phyloP scores from a whole-genome alignment of 1,284 basidiomycete genomes.

The Retiboletus flavoniger region DNA sequence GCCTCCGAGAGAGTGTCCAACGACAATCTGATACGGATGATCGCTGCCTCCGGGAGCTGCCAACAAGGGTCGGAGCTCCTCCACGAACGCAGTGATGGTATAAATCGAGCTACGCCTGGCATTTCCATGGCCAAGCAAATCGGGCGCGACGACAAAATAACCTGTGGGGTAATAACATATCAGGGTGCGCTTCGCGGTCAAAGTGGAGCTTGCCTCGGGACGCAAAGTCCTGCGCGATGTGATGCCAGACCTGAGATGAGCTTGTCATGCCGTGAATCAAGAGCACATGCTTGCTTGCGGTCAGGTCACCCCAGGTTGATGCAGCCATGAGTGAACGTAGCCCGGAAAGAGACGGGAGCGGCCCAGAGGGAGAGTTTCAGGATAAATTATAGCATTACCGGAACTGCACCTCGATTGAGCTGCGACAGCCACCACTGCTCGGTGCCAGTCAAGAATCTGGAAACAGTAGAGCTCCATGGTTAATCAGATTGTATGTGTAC shows the following conservation, averaged over 20 bases:
- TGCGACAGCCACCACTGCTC: background rate
- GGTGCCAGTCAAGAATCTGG: background rate
- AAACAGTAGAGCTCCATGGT: no score
- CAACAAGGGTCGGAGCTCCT: conserved; percentile 15
- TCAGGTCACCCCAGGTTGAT: conserved; percentile 16
- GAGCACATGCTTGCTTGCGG: conserved; percentile 16
- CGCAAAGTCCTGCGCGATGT: conserved; percentile 10
- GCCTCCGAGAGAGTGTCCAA: conserved; percentile 26
- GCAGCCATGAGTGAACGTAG: background rate
- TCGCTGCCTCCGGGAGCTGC: background rate
- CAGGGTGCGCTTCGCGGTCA: background rate
- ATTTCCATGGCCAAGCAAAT: conserved; percentile 25
- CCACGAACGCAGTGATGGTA: conserved; percentile 13
- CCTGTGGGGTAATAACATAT: conserved; percentile 3
- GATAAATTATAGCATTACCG: no score
- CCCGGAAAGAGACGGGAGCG: background rate
- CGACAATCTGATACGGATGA: conserved; percentile 5
- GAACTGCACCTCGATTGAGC: conserved; percentile 6
- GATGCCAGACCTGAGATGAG: conserved; percentile 6
- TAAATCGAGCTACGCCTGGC: conserved; percentile 12
- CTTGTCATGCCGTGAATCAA: conserved; percentile 14
- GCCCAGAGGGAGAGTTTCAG: no score
- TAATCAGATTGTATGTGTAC: no score
- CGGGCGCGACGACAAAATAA: conserved; percentile 16
- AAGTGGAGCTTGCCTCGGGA: conserved; percentile 7